phyloP scores from a whole-genome alignment of 768 basidiomycete genomes.

The Cystoderma amianthinum region DNA sequence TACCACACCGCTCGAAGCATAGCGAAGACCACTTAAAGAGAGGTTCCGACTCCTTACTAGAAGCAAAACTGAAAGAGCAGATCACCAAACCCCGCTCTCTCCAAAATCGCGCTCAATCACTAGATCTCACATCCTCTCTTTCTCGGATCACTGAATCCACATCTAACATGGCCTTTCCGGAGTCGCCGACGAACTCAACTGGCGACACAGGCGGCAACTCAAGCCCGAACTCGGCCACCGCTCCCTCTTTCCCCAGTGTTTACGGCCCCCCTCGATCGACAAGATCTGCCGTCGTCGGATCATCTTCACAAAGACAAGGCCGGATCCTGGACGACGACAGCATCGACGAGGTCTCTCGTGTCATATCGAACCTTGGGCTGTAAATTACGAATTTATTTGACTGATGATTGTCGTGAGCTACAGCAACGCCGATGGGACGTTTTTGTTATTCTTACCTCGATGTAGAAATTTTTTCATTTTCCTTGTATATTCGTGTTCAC shows the following conservation, averaged over 20 bases:
- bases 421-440: too few relatives aligned
- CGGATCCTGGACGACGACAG: conserved; percentile 46
- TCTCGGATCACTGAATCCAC: conserved; percentile 75
- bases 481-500: too few relatives aligned
- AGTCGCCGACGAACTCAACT: conserved; percentile 75
- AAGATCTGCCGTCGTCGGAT: too few relatives aligned
- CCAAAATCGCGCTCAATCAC: conserved; percentile 82
- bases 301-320: conserved; percentile 33
- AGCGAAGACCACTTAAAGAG: conserved; percentile 74
- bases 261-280: conserved; percentile 57
- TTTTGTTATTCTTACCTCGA: too few relatives aligned
- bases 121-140: conserved; percentile 81
- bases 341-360: conserved; percentile 67
- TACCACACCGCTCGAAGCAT: conserved; percentile 60
- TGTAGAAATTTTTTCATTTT: too few relatives aligned
- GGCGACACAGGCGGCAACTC: conserved; percentile 73
- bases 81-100: conserved; percentile 72
- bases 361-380: conserved; percentile 70
- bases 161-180: conserved; percentile 58
- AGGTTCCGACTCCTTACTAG: conserved; percentile 77
- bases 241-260: conserved; percentile 81
- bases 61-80: conserved; percentile 79
- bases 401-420: too few relatives aligned
- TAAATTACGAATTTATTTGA: conserved; percentile 27
- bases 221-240: conserved; percentile 72